Conservation (phyloP, 2,329 filamentous ascomycete genomes). For the Pseudocercospora macadamiae region DNA sequence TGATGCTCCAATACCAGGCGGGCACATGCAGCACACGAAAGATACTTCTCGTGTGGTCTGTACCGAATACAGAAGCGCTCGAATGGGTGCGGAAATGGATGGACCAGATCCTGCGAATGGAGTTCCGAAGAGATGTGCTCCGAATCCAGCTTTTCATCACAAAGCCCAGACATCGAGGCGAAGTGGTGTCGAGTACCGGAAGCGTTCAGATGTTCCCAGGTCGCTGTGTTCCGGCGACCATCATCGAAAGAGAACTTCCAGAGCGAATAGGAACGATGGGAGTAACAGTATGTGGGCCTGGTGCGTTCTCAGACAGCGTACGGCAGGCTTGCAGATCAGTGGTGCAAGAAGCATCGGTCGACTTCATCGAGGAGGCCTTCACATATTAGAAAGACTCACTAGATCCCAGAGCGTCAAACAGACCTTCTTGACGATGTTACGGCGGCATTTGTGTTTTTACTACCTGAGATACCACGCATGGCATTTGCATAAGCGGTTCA, state of each 20-base stretch:
- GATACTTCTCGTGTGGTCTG: conserved; percentile 76
- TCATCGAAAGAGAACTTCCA: conserved; percentile 61
- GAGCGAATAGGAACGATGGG: conserved; percentile 53
- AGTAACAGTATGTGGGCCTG: conserved; percentile 66
- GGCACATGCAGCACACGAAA: conserved; percentile 72
- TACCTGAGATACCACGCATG: conserved; percentile 7
- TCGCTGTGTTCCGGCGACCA: conserved; percentile 57
- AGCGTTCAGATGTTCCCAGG: conserved; percentile 66
- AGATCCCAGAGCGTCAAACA: not conserved
- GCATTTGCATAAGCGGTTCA: not conserved
- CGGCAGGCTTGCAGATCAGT: conserved; percentile 56
- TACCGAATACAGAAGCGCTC: conserved; percentile 69
- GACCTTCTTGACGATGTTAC: conserved; percentile 1
- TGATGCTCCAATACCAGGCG: conserved; percentile 69
- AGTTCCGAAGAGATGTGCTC: conserved; percentile 61
- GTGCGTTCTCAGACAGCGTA: conserved; percentile 65
- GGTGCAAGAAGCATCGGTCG: conserved; percentile 57
- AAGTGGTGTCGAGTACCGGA: conserved; percentile 60
- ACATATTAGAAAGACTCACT: conserved; percentile 40
- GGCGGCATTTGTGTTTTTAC: not conserved
- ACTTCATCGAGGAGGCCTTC: conserved; percentile 69
- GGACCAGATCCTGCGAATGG: conserved; percentile 65
- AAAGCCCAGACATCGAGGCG: conserved; percentile 57
- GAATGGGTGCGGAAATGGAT: conserved; percentile 69
- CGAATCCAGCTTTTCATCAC: conserved; percentile 66